Percentiles rank a stretch among this genome's conserved stretches.
These are phyloP conservation scores for Alternaria burnsii DNA, from an alignment of 2,329 filamentous ascomycete genomes.

Conservation along the genomic window DNA sequence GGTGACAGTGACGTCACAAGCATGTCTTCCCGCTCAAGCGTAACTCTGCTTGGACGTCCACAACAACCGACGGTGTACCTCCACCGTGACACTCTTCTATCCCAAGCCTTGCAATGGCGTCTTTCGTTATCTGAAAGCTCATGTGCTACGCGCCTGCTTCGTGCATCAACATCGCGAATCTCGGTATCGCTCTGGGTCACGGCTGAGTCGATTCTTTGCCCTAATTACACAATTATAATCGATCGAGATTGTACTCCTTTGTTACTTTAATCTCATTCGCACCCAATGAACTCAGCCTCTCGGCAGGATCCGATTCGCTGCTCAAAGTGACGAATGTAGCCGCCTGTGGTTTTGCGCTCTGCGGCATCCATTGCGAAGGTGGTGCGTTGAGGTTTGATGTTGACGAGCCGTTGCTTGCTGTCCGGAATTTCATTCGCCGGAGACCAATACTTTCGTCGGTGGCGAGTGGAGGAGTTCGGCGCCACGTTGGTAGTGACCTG, in stretches of 20 bases:
- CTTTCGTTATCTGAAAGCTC: background rate
- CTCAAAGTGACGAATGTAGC: slow-evolving; percentile 30
- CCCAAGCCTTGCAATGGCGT: background rate
- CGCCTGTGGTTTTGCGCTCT: slow-evolving; percentile 15
- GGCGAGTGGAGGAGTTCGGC: slow-evolving; percentile 12
- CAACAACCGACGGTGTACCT: background rate
- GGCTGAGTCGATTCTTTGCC: background rate
- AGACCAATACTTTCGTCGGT: slow-evolving; percentile 22
- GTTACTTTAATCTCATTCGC: slow-evolving; percentile 30
- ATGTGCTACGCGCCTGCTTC: background rate
- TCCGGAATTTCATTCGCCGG: slow-evolving; percentile 26
- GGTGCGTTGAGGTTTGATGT: slow-evolving; percentile 25
- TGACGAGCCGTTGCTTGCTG: slow-evolving; percentile 26
- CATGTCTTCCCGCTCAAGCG: background rate
- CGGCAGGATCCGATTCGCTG: slow-evolving; percentile 18
- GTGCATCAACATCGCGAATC: background rate
- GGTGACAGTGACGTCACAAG: slow-evolving; percentile 3
- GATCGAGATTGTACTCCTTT: slow-evolving; percentile 31
- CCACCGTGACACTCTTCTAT: background rate
- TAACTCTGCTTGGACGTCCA: background rate
- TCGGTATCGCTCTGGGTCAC: background rate
- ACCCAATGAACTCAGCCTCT: slow-evolving; percentile 18
- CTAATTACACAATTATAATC: slow-evolving; percentile 13
- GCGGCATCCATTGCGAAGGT: slow-evolving; percentile 26
- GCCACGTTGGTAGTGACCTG: slow-evolving; percentile 19